Evolutionary conservation across 2,329 filamentous ascomycete species (phyloP).

Genomic region (Beauveria sp.): DNA sequence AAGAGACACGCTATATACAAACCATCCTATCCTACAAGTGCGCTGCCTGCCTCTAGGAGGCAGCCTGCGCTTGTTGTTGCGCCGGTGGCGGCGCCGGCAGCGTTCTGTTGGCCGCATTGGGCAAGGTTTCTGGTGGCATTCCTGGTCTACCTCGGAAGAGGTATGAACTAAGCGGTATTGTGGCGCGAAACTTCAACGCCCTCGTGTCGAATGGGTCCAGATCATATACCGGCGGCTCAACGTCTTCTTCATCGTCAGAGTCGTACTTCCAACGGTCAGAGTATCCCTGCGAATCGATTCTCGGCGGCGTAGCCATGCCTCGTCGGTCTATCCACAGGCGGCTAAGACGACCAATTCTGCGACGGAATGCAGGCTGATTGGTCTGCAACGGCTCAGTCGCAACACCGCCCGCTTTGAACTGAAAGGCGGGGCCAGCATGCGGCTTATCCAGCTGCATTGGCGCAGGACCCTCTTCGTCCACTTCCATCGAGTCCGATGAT

Average conservation of each 20-base stretch:
- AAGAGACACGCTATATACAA: conserved; percentile 9
- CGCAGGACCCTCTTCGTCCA: conserved; percentile 41
- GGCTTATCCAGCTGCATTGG: conserved; percentile 32
- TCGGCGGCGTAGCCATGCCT: conserved; percentile 47
- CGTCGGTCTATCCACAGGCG: conserved; percentile 84
- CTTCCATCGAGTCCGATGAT: conserved; percentile 48
- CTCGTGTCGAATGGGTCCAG: conserved; percentile 63
- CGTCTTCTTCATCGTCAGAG: conserved; percentile 74
- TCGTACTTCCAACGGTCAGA: conserved; percentile 80
- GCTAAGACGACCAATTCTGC: conserved; percentile 76
- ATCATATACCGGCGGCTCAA: conserved; percentile 62
- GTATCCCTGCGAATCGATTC: conserved; percentile 36
- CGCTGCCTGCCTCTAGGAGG: conserved; percentile 8
- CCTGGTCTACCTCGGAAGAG: conserved; percentile 32
- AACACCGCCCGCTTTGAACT: conserved; percentile 37
- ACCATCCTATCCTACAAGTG: conserved; percentile 13
- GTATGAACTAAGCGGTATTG: conserved; percentile 42
- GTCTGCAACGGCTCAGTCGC: conserved; percentile 30
- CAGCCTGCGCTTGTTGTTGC: conserved; percentile 15
- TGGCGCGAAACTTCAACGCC: conserved; percentile 54
- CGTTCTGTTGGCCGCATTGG: conserved; percentile 14
- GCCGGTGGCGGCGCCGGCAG: conserved; percentile 15
- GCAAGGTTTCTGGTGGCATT: conserved; percentile 19
- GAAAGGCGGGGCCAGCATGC: conserved; percentile 30
- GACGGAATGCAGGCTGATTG: conserved; percentile 63